Evolutionary conservation across 331 rosid genomes (phyloP), one percentile per base, ranked within the genome.

Genomic region (Malus hybrid): DNA sequence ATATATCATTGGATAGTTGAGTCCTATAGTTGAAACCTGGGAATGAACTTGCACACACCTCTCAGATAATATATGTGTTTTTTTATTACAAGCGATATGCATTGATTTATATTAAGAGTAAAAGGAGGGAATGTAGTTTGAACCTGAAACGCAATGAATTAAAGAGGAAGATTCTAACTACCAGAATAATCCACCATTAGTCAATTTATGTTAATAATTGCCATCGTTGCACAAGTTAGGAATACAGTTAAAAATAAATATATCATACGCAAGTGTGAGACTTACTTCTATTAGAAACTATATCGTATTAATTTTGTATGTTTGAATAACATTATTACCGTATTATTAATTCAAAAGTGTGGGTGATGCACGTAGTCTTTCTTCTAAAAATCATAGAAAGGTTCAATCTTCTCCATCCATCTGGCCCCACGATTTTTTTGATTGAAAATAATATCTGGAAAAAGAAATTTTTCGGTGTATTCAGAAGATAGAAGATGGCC

Each of bases 131-230:
- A 39, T 39, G 2, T 39, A 1, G 1, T 39, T 39, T 39, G 46
- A 2, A 3, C 46, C 0, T 16, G 20, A 16, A 6, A 52, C n/a
- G 0, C 9, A 52, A 2, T 3, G 1, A 1, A 6, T 52, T 6
- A 7, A 52, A 6, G 0, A 52, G 0, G 4, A 39, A 39, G 12
- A 39, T 0, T 52, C 0, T 52, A 52, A 1, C 1, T 52, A 52
- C 0, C 9, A 52, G 0, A 0, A 0, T 0, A 52, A 6, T 52
- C 1, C 7, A 52, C 1, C 1, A 15, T 0, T 52, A 0, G 19
- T 52, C 1, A 52, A 0, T 16, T 9, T 39, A 52, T 52, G 20
- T 16, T 15, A 52, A 52, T 2, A 2, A 52, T 52, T 0, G 0
- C 6, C 4, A 50, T 50, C 4, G n/a, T 52, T 52, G 19, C 57